Percentiles rank a stretch among this genome's conserved stretches.
These are phyloP conservation scores for Alternaria ethzedia DNA, from an alignment of 2,329 filamentous ascomycete genomes.

Conservation along the genomic window DNA sequence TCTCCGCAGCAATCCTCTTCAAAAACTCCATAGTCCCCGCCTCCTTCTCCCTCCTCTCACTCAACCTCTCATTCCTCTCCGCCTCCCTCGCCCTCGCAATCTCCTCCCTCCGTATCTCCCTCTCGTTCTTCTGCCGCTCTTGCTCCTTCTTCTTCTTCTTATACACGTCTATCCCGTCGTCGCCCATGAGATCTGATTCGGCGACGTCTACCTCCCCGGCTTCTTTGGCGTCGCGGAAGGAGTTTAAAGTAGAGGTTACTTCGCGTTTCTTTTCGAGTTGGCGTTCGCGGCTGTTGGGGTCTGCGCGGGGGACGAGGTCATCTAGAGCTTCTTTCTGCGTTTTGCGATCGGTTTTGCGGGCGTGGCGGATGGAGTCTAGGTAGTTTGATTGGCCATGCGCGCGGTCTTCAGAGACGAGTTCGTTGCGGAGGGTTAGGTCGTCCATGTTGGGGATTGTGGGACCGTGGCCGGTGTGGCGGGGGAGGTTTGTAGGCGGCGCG, in stretches of 20 bases:
- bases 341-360: conserved; percentile 69
- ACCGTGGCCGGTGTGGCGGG: conserved; percentile 48
- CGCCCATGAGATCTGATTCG: conserved; percentile 79
- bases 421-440: conserved; percentile 72
- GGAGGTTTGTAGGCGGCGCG: conserved; percentile 52
- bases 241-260: conserved; percentile 72
- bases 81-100: conserved; percentile 74
- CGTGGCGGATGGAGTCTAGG: conserved; percentile 62
- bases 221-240: conserved; percentile 71
- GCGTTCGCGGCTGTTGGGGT: conserved; percentile 81
- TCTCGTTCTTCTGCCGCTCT: conserved; percentile 78
- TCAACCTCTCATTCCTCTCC: conserved; percentile 79
- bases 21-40: conserved; percentile 84
- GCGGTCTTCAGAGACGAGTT: conserved; percentile 62
- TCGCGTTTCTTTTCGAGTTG: conserved; percentile 84
- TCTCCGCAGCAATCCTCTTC: conserved; percentile 76
- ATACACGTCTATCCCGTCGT: conserved; percentile 68
- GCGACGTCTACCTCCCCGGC: conserved; percentile 68
- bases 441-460: conserved; percentile 72
- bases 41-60: conserved; percentile 76
- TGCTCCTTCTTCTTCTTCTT: conserved; percentile 70
- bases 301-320: conserved; percentile 81
- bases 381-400: conserved; percentile 57
- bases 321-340: conserved; percentile 76
- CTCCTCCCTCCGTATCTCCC: conserved; percentile 84